A percentile compares a stretch with the other conserved stretches of the same genome.
phyloP scores from a whole-genome alignment of 1,284 basidiomycete species.

The Rhizoctonia solani region DNA sequence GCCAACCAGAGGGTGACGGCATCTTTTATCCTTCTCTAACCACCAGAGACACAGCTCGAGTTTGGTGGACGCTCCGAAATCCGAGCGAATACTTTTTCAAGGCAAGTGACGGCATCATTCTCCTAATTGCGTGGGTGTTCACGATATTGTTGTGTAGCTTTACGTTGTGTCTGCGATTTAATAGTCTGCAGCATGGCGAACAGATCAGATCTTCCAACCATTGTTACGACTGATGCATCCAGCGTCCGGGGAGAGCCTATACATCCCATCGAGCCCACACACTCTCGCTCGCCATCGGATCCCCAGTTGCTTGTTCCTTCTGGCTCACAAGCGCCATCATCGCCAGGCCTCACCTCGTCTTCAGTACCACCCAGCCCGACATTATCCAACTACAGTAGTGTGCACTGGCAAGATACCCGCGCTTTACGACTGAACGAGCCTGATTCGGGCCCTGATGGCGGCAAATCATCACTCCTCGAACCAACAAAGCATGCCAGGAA shows the following conservation, averaged over 20 bases:
- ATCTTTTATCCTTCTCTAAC: background rate
- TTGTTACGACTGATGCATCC: slow-evolving; percentile 28
- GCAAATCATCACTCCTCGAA: slow-evolving; percentile 37
- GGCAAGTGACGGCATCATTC: slow-evolving; percentile 14
- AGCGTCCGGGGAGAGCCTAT: slow-evolving; percentile 1
- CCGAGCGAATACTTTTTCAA: background rate
- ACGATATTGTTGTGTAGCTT: slow-evolving; percentile 9
- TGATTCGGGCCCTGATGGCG: slow-evolving; percentile 45
- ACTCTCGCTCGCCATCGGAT: slow-evolving; percentile 10
- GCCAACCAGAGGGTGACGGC: background rate
- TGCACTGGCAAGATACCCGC: slow-evolving; percentile 52
- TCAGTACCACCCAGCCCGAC: slow-evolving; percentile 69
- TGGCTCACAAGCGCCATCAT: background rate
- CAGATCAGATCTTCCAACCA: slow-evolving; percentile 26
- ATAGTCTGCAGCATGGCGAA: slow-evolving; percentile 16
- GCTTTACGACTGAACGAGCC: slow-evolving; percentile 69
- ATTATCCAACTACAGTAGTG: slow-evolving; percentile 53
- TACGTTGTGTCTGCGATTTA: slow-evolving; percentile 7
- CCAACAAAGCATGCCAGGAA: slow-evolving; percentile 52
- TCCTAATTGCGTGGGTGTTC: background rate
- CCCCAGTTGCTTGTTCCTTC: slow-evolving; percentile 3
- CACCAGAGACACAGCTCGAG: background rate
- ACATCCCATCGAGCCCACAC: background rate
- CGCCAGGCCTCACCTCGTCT: background rate
- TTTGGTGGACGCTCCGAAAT: background rate